Evolutionary conservation across 2,329 filamentous ascomycete species (phyloP).

Genomic region (Sordariomycetes sp.): DNA sequence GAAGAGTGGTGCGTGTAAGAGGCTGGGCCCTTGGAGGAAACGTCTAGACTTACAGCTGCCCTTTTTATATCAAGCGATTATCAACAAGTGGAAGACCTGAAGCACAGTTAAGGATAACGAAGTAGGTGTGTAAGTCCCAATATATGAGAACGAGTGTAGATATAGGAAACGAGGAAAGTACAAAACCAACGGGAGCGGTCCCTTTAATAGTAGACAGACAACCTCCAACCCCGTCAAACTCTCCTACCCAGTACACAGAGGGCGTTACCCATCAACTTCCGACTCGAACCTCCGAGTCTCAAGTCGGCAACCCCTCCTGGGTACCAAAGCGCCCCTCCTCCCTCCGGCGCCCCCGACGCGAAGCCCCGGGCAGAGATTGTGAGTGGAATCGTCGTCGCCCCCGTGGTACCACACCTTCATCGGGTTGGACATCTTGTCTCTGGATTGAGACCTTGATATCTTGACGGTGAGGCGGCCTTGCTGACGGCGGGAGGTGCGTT

Average conservation of each 20-base stretch:
- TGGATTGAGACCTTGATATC: background rate
- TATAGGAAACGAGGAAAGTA: background rate
- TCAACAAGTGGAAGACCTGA: background rate
- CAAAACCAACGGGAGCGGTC: background rate
- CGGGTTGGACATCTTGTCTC: background rate
- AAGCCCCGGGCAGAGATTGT: background rate
- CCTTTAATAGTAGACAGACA: background rate
- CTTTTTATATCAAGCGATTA: background rate
- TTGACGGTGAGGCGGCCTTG: background rate
- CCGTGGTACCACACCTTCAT: background rate
- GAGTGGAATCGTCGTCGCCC: background rate
- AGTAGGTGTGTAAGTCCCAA: background rate
- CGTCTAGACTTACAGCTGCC: background rate
- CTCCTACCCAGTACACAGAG: background rate
- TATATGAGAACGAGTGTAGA: background rate
- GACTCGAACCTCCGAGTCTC: background rate
- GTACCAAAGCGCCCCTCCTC: background rate
- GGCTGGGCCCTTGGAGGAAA: too few species aligned
- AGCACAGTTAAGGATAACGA: background rate
- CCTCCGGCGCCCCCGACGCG: background rate
- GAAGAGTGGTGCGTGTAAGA: background rate
- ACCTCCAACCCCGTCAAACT: background rate
- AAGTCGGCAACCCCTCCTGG: background rate
- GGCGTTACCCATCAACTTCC: background rate
- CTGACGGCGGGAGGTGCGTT: too few species aligned